Evolutionary conservation across 805 yeast genomes (phyloP), one percentile per base, ranked within the genome.

Genomic region (Dipodascopsis tothii): DNA sequence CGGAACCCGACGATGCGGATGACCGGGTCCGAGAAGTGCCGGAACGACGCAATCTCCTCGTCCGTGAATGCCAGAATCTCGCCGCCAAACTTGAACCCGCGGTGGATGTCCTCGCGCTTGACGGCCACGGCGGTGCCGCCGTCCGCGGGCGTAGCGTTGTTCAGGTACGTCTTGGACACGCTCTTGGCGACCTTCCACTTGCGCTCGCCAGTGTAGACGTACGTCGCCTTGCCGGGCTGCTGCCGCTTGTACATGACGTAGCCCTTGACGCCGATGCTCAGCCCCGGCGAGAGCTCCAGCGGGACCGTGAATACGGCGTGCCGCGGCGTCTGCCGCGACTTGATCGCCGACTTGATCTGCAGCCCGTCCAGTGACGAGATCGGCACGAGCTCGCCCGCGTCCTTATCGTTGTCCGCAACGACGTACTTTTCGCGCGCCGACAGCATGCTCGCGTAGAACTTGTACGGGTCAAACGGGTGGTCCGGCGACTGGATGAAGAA

Each of bases 1-100:
- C 84, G 67, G 60, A 84, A 85, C 1, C 95, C 90, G 5, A 86
- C 52, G 1, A 87, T 62, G 46, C 77, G 74, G 39, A 88, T 63
- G 40, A 35, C 16, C 9, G 87, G 79, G 0, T 60, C 58, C 38
- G 45, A 71, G 65, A 61, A 52, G 14, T 47, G 52, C 53, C 56
- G 62, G 2, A 72, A 52, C 35, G 59, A 56, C 20, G 50, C 58
- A 34, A 66, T 49, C 40, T 71, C 71, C 21, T 65, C 66, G 4
- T 60, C 66, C 32, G 64, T 57, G 28, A 71, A 60, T 1, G 64
- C 65, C 14, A 75, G 58, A 23, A 60, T 56, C 44, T 75, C 69
- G 37, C 69, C 70, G 0, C 82, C 83, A 42, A 75, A 59, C 6
- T 64, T 62, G 52, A 62, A 71, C 0, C 71, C 71, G 35, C 67